Percentiles rank a stretch among this genome's conserved stretches.
Evolutionary conservation across 345 rosid species (phyloP).

Genomic region (Eucalyptus cloeziana): DNA sequence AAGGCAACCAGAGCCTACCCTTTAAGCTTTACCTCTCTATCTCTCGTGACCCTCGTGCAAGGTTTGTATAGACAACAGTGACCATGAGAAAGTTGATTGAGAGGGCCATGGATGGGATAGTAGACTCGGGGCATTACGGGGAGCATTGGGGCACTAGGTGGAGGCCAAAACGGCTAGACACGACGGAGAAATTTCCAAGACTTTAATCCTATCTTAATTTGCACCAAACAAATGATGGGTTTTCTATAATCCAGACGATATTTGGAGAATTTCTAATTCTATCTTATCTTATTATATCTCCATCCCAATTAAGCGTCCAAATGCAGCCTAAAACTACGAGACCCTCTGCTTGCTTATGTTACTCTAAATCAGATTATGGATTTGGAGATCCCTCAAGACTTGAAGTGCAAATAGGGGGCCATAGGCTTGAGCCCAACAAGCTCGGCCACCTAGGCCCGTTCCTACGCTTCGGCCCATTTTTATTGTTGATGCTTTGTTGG

Average conservation of each 20-base stretch:
- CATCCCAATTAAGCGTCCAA: neutral
- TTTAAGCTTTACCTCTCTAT: neutral
- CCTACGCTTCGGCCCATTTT: neutral
- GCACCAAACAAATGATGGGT: neutral
- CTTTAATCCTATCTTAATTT: neutral
- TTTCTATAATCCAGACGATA: neutral
- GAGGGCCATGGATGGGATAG: neutral
- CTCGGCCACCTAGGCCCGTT: neutral
- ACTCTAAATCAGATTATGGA: neutral
- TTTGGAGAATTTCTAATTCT: neutral
- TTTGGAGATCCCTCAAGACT: neutral
- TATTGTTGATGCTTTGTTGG: neutral
- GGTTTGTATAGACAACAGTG: neutral
- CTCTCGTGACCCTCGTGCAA: neutral
- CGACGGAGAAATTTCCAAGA: neutral
- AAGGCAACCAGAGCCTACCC: neutral
- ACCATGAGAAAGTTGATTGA: neutral
- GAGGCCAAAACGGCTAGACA: fast-evolving
- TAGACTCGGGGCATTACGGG: neutral
- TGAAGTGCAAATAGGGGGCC: neutral
- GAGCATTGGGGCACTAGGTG: too few species aligned
- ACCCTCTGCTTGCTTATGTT: neutral
- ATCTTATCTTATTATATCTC: neutral
- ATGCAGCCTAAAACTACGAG: neutral
- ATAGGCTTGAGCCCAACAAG: neutral